These are phyloP conservation scores for Fusarium guadeloupense DNA, from an alignment of 2,329 filamentous ascomycete species.

Conservation along the genomic window DNA sequence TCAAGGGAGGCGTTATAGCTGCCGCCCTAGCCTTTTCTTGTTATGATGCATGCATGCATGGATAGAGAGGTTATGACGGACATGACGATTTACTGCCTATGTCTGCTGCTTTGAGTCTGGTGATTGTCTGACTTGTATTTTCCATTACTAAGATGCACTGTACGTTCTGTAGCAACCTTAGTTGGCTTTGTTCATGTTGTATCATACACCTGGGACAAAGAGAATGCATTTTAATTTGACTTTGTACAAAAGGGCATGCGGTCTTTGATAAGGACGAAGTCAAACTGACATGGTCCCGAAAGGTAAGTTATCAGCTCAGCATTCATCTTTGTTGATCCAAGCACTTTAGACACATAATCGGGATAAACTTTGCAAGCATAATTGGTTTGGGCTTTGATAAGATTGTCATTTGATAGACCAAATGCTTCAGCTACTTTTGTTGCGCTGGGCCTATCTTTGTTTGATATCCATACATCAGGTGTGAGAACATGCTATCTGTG, in stretches of 20 bases:
- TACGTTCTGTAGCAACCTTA: too few relatives aligned
- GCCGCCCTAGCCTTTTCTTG: constrained; percentile 19
- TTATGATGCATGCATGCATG: constrained; percentile 35
- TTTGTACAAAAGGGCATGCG: too few relatives aligned
- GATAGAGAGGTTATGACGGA: constrained; percentile 37
- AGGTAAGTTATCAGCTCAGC: too few relatives aligned
- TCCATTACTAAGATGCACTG: too few relatives aligned
- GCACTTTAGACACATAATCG: background rate
- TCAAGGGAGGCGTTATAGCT: constrained; percentile 28
- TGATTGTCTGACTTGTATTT: background rate
- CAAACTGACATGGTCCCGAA: too few relatives aligned
- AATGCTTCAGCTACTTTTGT: constrained; percentile 7
- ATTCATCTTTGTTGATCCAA: too few relatives aligned
- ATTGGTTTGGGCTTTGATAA: constrained; percentile 3
- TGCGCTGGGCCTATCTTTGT: constrained; percentile 6
- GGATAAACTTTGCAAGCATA: background rate
- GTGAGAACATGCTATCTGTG: constrained; percentile 11
- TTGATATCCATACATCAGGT: constrained; percentile 20
- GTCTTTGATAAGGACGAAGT: too few relatives aligned
- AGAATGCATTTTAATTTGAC: too few relatives aligned
- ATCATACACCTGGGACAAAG: too few relatives aligned
- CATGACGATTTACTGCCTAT: constrained; percentile 33
- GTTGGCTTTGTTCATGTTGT: too few relatives aligned
- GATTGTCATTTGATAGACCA: constrained; percentile 13
- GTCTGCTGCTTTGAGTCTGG: background rate